A percentile compares a stretch with the other conserved stretches of the same genome.
phyloP scores from a whole-genome alignment of 2,329 filamentous ascomycete species.

The Lithohypha guttulata region DNA sequence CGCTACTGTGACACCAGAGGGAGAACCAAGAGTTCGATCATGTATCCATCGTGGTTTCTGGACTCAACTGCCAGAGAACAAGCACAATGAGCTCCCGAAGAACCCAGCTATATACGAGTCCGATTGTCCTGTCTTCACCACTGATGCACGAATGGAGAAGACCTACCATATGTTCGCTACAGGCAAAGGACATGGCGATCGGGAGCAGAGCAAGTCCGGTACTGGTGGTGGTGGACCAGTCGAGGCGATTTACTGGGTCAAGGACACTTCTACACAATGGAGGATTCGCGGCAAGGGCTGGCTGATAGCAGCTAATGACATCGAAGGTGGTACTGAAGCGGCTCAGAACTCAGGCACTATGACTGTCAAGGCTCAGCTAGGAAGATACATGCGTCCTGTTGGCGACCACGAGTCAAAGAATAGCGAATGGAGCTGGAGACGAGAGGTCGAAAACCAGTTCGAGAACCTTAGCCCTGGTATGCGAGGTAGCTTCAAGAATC shows the following conservation, averaged over 20 bases:
- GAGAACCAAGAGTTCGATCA: constrained; percentile 51
- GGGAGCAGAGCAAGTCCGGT: constrained; percentile 34
- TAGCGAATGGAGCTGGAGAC: constrained; percentile 62
- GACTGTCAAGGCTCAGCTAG: constrained; percentile 51
- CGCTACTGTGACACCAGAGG: constrained; percentile 31
- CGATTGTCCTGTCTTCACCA: constrained; percentile 74
- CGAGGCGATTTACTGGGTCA: constrained; percentile 78
- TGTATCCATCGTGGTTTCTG: constrained; percentile 83
- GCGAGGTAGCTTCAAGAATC: constrained; percentile 63
- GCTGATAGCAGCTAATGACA: constrained; percentile 61
- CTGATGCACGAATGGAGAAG: constrained; percentile 81
- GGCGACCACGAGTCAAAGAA: constrained; percentile 26
- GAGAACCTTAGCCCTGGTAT: constrained; percentile 75
- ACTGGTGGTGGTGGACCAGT: constrained; percentile 57
- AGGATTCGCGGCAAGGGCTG: constrained; percentile 66
- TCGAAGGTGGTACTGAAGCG: constrained; percentile 34
- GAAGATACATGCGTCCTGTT: constrained; percentile 45
- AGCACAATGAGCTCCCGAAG: constrained; percentile 58
- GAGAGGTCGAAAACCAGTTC: constrained; percentile 77
- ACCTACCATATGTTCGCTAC: constrained; percentile 55
- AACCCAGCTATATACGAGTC: constrained; percentile 64
- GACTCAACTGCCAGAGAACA: constrained; percentile 57
- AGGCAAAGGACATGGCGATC: constrained; percentile 36
- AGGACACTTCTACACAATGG: constrained; percentile 67
- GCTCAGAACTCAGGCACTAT: constrained; percentile 43